Percentiles rank a stretch among this genome's conserved stretches.
These are phyloP conservation scores for Arabis hirsuta DNA, from an alignment of 345 rosid genomes.

Conservation along the genomic window DNA sequence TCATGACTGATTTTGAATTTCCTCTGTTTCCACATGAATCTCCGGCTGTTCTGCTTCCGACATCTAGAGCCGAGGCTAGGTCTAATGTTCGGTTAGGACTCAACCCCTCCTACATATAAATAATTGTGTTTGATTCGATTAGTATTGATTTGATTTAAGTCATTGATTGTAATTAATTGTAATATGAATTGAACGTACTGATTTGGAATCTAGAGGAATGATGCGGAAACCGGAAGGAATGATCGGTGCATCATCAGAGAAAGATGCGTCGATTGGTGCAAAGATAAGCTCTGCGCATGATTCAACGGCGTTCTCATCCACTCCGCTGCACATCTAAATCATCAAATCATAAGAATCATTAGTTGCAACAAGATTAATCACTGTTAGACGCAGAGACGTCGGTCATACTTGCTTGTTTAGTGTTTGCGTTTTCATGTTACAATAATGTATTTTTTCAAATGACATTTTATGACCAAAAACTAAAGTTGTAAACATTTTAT, in stretches of 20 bases:
- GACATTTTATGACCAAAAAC: too few species aligned
- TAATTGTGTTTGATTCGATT: background rate
- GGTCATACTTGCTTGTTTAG: background rate
- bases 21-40: constrained; percentile 60
- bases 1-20: constrained; percentile 86
- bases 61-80: constrained; percentile 91
- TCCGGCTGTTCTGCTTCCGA: constrained; percentile 65
- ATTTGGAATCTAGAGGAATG: constrained; percentile 83
- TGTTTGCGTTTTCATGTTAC: too few species aligned
- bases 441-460: too few species aligned
- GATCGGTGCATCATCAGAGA: constrained; percentile 94
- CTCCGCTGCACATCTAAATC: constrained; percentile 87
- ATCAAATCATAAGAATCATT: constrained; percentile 12
- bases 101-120: constrained; percentile 61
- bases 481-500: too few species aligned
- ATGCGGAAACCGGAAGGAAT: constrained; percentile 97
- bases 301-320: constrained; percentile 86
- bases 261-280: constrained; percentile 97
- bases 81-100: constrained; percentile 96
- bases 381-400: background rate
- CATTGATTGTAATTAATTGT: background rate
- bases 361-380: background rate
- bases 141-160: background rate
- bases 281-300: constrained; percentile 86
- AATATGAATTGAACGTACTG: constrained; percentile 49